These are phyloP conservation scores for Globisporangium viniferum DNA, from an alignment of 352 stramenopile genomes.

Conservation along the genomic window DNA sequence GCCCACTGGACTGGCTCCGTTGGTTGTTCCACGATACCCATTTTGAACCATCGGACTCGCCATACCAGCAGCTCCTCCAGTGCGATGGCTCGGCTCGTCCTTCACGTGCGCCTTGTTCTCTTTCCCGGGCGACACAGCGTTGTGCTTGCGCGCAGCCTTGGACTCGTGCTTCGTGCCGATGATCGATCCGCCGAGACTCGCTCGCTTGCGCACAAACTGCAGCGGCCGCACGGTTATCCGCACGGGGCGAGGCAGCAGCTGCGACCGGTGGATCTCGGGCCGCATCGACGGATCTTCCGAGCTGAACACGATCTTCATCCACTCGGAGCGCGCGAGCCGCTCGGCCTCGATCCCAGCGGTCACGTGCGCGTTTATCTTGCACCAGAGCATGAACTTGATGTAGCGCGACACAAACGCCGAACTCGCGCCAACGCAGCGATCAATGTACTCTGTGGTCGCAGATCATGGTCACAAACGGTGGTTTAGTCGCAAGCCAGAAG, in stretches of 20 bases:
- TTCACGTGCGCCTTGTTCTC: constrained; percentile 2
- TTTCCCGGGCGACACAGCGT: background rate
- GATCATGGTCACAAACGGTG: background rate
- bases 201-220: constrained; percentile 33
- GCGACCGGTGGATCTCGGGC: constrained; percentile 24
- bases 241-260: constrained; percentile 51
- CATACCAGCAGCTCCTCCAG: background rate
- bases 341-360: constrained; percentile 33
- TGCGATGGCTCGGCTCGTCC: background rate
- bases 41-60: background rate
- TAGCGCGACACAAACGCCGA: constrained; percentile 28
- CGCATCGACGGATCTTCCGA: constrained; percentile 26
- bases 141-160: constrained; percentile 2
- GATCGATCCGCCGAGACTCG: constrained; percentile 7
- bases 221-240: constrained; percentile 57
- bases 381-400: constrained; percentile 53
- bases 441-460: constrained; percentile 44
- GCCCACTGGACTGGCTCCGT: background rate
- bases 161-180: constrained; percentile 7
- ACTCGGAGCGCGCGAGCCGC: constrained; percentile 52
- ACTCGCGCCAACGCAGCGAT: constrained; percentile 29
- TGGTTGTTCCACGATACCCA: background rate
- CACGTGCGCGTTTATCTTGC: constrained; percentile 44
- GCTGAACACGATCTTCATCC: constrained; percentile 81
- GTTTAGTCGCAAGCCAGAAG: background rate